Percentiles rank a stretch among this genome's conserved stretches.
phyloP scores from a whole-genome alignment of 225 moss, liverwort and hornwort species.

The Polytrichum formosum region DNA sequence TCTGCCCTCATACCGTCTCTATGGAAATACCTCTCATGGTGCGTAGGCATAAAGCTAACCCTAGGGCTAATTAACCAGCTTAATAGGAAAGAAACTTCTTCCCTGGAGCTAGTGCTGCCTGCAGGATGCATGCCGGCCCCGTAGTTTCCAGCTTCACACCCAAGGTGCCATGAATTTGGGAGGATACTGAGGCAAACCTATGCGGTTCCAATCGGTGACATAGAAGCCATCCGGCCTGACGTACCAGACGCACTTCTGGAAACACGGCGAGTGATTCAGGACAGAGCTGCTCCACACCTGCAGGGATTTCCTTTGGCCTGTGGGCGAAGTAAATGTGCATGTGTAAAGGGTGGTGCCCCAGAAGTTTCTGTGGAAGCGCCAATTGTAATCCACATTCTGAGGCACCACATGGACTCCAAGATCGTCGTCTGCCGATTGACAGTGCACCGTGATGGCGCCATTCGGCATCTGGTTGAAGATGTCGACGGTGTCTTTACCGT shows the following conservation, averaged over 20 bases:
- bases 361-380: neutral
- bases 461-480: neutral
- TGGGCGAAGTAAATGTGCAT: neutral
- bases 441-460: neutral
- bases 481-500: neutral
- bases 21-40: too few relatives aligned
- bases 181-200: neutral
- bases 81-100: too few relatives aligned
- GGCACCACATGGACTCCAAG: neutral
- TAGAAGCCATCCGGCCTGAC: constrained; percentile 6
- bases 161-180: neutral
- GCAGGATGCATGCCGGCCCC: too few relatives aligned
- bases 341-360: constrained; percentile 13
- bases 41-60: too few relatives aligned
- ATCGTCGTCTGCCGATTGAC: neutral
- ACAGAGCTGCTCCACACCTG: neutral
- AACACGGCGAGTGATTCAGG: neutral
- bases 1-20: too few relatives aligned
- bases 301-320: neutral
- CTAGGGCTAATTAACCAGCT: too few relatives aligned
- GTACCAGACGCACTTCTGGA: constrained; percentile 4
- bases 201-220: constrained; percentile 1
- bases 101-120: too few relatives aligned
- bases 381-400: neutral
- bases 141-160: neutral